Conservation (phyloP, 2,329 filamentous ascomycete genomes). For the Epichloe aotearoae region DNA sequence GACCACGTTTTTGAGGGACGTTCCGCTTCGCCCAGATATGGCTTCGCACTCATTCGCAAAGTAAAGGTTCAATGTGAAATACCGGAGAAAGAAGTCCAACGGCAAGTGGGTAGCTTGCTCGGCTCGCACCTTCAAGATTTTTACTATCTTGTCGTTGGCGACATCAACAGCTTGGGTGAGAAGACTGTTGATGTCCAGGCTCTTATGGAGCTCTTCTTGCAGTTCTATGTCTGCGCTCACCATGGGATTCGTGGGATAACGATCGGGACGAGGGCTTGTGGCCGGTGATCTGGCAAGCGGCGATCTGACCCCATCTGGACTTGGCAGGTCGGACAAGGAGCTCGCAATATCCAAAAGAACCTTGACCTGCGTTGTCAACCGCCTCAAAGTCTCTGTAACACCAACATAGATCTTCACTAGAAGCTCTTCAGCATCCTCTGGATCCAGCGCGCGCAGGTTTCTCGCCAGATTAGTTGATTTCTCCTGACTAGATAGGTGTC, state of each 20-base stretch:
- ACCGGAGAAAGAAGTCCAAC: slow-evolving; percentile 59
- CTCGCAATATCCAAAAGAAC: slow-evolving; percentile 90
- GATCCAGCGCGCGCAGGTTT: slow-evolving; percentile 72
- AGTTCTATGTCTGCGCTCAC: slow-evolving; percentile 28
- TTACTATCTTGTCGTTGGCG: slow-evolving; percentile 63
- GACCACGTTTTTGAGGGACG: slow-evolving; percentile 62
- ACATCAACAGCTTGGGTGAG: slow-evolving; percentile 70
- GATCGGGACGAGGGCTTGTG: slow-evolving; percentile 33
- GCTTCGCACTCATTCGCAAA: slow-evolving; percentile 82
- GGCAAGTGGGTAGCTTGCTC: slow-evolving; percentile 59
- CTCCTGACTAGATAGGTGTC: slow-evolving; percentile 64
- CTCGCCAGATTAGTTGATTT: slow-evolving; percentile 80
- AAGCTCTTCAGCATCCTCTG: slow-evolving; percentile 73
- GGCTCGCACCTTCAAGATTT: slow-evolving; percentile 62
- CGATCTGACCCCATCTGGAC: slow-evolving; percentile 29
- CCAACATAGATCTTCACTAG: slow-evolving; percentile 73
- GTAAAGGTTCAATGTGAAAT: slow-evolving; percentile 69
- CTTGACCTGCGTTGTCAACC: slow-evolving; percentile 83
- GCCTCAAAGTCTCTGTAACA: slow-evolving; percentile 73
- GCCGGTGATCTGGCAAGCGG: slow-evolving; percentile 38
- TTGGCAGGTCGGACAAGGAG: slow-evolving; percentile 38
- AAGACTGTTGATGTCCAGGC: slow-evolving; percentile 64
- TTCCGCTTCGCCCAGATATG: slow-evolving; percentile 66
- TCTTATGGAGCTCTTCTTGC: slow-evolving; percentile 65
- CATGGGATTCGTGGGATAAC: slow-evolving; percentile 12